A percentile compares a stretch with the other conserved stretches of the same genome.
Conservation (phyloP, 257 asterid species). For the Striga asiatica region DNA sequence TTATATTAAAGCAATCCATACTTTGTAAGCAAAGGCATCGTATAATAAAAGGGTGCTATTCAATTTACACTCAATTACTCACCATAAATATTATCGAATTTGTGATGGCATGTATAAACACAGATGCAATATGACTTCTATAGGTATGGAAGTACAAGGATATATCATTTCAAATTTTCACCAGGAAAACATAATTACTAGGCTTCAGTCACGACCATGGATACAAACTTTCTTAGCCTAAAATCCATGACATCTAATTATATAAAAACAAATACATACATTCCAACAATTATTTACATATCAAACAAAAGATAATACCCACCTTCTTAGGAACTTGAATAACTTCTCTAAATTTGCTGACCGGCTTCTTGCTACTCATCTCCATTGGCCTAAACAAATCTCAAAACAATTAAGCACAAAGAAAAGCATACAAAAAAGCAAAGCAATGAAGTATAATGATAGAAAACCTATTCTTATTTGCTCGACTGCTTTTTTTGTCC, state of each 20-base stretch:
- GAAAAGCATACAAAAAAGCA: neutral
- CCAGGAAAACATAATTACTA: neutral
- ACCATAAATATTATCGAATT: too few species aligned
- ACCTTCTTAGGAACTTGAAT: conserved; percentile 81
- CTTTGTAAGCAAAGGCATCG: neutral
- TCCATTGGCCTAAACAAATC: conserved; percentile 71
- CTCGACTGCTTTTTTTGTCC: conserved; percentile 51
- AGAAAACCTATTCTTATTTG: conserved; percentile 70
- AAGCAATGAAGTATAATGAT: neutral
- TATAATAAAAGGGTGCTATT: too few species aligned
- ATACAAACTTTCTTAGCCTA: neutral
- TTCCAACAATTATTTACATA: neutral
- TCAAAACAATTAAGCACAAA: neutral
- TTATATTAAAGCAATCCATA: neutral
- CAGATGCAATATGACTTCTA: too few species aligned
- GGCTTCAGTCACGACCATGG: neutral
- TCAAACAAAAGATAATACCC: neutral
- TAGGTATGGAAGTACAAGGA: too few species aligned
- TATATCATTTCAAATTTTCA: too few species aligned
- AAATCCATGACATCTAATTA: neutral
- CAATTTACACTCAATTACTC: too few species aligned
- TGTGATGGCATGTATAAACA: too few species aligned
- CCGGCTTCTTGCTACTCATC: conserved; percentile 82
- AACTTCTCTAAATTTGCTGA: conserved; percentile 63
- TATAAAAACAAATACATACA: neutral